phyloP scores from a whole-genome alignment of 768 basidiomycete genomes.

The Trametes coccinea region DNA sequence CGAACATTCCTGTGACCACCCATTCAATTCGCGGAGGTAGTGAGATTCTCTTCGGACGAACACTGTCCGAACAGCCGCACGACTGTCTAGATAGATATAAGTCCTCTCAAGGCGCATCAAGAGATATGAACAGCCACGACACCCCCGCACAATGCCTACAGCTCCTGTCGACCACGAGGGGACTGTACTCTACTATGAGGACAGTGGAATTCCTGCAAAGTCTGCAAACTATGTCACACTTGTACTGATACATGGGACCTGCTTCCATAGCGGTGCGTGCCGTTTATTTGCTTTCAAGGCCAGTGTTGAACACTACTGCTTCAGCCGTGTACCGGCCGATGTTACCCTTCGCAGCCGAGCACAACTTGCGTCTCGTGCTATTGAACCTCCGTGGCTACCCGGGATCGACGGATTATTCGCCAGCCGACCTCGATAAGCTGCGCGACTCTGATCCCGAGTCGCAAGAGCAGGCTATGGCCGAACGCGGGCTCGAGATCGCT shows the following conservation, averaged over 20 bases:
- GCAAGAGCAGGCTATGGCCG: slow-evolving; percentile 3
- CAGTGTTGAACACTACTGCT: too few species aligned
- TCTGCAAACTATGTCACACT: slow-evolving; percentile 15
- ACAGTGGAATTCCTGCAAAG: too few species aligned
- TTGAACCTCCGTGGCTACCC: slow-evolving; percentile 30
- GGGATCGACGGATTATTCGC: slow-evolving; percentile 26
- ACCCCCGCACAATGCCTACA: too few species aligned
- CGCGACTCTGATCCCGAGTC: neutral
- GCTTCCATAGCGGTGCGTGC: slow-evolving; percentile 23
- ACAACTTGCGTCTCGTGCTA: slow-evolving; percentile 27
- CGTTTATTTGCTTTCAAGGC: neutral
- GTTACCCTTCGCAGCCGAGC: slow-evolving; percentile 19
- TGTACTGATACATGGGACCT: slow-evolving; percentile 20
- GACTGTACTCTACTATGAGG: too few species aligned
- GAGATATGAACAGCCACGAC: too few species aligned
- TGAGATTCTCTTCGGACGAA: too few species aligned
- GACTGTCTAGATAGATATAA: too few species aligned
- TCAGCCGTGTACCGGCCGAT: slow-evolving; percentile 17
- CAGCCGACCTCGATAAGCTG: slow-evolving; percentile 15
- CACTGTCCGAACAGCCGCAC: too few species aligned
- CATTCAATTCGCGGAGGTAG: too few species aligned
- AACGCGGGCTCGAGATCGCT: slow-evolving; percentile 18
- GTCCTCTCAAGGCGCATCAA: too few species aligned
- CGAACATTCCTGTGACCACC: too few species aligned
- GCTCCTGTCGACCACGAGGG: too few species aligned